Percentiles rank a stretch among this genome's conserved stretches.
These are phyloP conservation scores for Orbilia javanica DNA, from an alignment of 2,329 filamentous ascomycete species.

Conservation along the genomic window DNA sequence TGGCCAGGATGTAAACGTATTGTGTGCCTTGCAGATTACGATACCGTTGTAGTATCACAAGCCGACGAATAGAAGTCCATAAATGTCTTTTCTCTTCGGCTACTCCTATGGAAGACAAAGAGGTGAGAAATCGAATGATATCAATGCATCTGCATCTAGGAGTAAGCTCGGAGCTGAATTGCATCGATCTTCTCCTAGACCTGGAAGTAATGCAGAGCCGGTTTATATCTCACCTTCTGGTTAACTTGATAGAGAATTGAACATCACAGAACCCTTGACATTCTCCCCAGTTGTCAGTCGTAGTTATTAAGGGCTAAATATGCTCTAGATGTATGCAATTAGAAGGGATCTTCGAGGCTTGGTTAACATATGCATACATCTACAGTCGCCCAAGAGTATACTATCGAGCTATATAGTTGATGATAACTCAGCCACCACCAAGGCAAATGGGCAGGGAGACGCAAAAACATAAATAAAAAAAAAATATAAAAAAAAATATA, in stretches of 20 bases:
- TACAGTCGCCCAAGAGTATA: background rate
- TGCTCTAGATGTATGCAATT: background rate
- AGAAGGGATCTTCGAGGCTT: slow-evolving; percentile 3
- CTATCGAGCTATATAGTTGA: background rate
- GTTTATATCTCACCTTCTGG: slow-evolving; percentile 12
- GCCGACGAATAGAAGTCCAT: background rate
- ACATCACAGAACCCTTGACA: background rate
- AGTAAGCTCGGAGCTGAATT: background rate
- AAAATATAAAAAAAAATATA: too few species aligned
- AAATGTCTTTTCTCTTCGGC: background rate
- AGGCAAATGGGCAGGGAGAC: too few species aligned
- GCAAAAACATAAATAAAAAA: too few species aligned
- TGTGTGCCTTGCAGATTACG: background rate
- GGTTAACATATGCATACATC: slow-evolving; percentile 13
- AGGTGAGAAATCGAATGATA: slow-evolving; percentile 9
- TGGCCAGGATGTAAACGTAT: background rate
- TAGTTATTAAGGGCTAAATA: background rate
- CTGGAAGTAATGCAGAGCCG: background rate
- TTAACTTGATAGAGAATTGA: background rate
- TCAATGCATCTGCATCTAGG: background rate
- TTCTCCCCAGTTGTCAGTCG: background rate
- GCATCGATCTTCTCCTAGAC: background rate
- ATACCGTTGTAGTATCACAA: background rate
- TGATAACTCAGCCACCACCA: too few species aligned
- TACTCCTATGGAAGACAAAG: slow-evolving; percentile 10